Base-by-base conservation (phyloP, 2,329 filamentous ascomycete genomes). In the Aspergillus sp. region DNA sequence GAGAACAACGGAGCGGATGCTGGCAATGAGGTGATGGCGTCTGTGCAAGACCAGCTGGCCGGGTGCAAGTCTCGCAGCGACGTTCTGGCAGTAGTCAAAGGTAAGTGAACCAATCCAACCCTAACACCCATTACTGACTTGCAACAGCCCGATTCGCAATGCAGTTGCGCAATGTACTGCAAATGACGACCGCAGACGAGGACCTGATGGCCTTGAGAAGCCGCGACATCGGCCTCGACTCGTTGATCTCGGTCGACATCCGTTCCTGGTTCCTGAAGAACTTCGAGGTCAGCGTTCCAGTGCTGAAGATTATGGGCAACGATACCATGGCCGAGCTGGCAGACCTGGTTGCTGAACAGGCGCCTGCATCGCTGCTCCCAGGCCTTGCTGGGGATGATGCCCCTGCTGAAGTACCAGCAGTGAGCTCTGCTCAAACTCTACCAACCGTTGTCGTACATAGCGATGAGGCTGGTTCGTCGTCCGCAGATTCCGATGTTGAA, bases 201-300 rank as follows among this genome's bases (percentile, higher is more conserved):
- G 15, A 33, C 15, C 13, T 52, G 33, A 27, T 44, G 39, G 39
- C 37, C 9, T 9, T 44, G 37, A 27, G 37, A 4, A 42, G 37
- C 50, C 39, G 39, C n/a, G 33, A 37, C 33, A 37, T 37, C 12
- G 50, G 45, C 1, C 15, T 54, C 19, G 55, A 57, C 41, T 57
- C 55, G n/a, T 22, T 57, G 7, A 27, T 47, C 12, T 15, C 55
- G 2, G 41, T 57, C 6, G 55, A 57, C 5, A 27, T 52, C 12
- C 48, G 55, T 5, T 48, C 48, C 1, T 57, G 55, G 55, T 52
- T 57, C 42, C 15, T 47, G 12, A 52, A 52, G 33, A 37, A 47
- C 30, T n/a, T 52, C 4, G 34, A 41, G 19, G 49, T 52, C 15
- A 39, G 41, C 12, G 30, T 57, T 6, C 19, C 51, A 7, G 41